A percentile compares a stretch with the other conserved stretches of the same genome.
phyloP scores from a whole-genome alignment of 108 stramenopile species.

The Stephanodiscus minutulus region DNA sequence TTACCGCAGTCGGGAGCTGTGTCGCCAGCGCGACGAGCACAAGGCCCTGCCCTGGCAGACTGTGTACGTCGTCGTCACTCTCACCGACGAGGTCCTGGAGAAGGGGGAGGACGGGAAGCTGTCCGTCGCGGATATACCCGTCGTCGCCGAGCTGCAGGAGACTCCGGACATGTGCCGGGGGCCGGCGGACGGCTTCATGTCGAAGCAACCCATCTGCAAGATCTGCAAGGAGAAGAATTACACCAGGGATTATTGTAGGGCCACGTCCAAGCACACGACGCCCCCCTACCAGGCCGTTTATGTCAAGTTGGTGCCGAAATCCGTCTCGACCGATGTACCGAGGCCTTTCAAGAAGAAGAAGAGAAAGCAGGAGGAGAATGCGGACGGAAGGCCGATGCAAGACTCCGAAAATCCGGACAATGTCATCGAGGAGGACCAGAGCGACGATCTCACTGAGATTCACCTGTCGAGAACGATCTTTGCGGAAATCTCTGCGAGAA shows the following conservation, averaged over 20 bases:
- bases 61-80: slow-evolving; percentile 52
- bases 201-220: slow-evolving; percentile 12
- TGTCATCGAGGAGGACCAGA: slow-evolving; percentile 3
- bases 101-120: slow-evolving; percentile 12
- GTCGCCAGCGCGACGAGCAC: slow-evolving; percentile 71
- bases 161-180: slow-evolving; percentile 16
- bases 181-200: slow-evolving; percentile 11
- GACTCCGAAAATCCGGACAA: slow-evolving; percentile 1
- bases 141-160: slow-evolving; percentile 7
- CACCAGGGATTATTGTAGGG: slow-evolving; percentile 14
- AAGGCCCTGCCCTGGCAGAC: slow-evolving; percentile 77
- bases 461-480: slow-evolving; percentile 12
- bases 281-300: slow-evolving; percentile 12
- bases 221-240: slow-evolving; percentile 19
- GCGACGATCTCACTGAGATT: slow-evolving; percentile 11
- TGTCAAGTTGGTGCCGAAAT: slow-evolving; percentile 15
- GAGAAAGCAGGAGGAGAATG: slow-evolving; percentile 11
- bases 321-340: background rate
- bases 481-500: background rate
- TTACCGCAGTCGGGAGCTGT: slow-evolving; percentile 68
- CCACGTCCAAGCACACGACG: slow-evolving; percentile 12
- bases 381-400: slow-evolving; percentile 6
- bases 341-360: slow-evolving; percentile 6
- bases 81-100: slow-evolving; percentile 11
- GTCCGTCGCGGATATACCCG: slow-evolving; percentile 11